Conservation (phyloP, 2,329 filamentous ascomycete genomes). For the Aureobasidium sp. region DNA sequence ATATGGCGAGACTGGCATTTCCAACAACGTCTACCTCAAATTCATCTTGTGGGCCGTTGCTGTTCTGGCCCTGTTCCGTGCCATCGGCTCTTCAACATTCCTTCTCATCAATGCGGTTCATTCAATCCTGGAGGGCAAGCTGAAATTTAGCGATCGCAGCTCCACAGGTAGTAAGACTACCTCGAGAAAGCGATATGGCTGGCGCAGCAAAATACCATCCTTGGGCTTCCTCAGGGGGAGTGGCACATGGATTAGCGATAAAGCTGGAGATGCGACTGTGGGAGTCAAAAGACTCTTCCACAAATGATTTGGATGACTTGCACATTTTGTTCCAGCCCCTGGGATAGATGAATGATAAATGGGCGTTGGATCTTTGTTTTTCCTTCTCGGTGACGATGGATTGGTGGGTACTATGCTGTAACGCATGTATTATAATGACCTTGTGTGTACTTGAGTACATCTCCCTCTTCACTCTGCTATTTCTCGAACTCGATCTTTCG, state of each 20-base stretch:
- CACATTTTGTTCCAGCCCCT: not conserved
- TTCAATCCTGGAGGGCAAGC: slow-evolving; percentile 75
- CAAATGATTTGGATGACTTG: slow-evolving; percentile 1
- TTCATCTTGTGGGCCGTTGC: slow-evolving; percentile 94
- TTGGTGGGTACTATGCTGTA: not conserved
- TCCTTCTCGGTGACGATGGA: not conserved
- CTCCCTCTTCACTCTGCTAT: not conserved
- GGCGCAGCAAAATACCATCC: slow-evolving; percentile 4
- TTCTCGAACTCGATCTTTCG: not conserved
- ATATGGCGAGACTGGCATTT: slow-evolving; percentile 63
- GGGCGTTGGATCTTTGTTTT: not conserved
- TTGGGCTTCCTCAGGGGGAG: not conserved
- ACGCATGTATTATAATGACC: slow-evolving; percentile 10
- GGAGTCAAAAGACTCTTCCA: slow-evolving; percentile 21
- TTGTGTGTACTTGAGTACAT: not conserved
- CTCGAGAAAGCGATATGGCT: slow-evolving; percentile 9
- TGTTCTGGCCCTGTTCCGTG: slow-evolving; percentile 75
- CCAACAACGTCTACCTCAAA: slow-evolving; percentile 79
- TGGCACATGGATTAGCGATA: slow-evolving; percentile 5
- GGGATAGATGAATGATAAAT: not conserved
- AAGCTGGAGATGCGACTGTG: slow-evolving; percentile 24
- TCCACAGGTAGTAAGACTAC: slow-evolving; percentile 4
- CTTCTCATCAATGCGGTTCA: slow-evolving; percentile 77
- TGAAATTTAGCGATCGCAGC: slow-evolving; percentile 44
- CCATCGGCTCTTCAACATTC: slow-evolving; percentile 72